phyloP scores from a whole-genome alignment of 352 stramenopile species.

The Phytophthora ramorum region DNA sequence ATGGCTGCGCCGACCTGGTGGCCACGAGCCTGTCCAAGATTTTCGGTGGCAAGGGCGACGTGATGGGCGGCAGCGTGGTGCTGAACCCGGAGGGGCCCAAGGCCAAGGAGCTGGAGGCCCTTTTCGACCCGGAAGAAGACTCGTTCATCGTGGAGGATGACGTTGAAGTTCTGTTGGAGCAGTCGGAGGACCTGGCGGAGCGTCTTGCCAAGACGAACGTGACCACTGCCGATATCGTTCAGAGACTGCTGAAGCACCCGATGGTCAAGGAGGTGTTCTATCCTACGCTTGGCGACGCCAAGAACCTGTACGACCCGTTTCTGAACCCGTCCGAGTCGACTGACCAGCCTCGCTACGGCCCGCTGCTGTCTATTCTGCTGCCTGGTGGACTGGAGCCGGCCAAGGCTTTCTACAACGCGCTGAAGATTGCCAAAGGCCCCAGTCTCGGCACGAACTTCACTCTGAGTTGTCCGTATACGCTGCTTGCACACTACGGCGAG shows the following conservation, averaged over 20 bases:
- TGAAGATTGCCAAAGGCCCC: slow-evolving; percentile 87
- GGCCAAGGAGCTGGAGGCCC: slow-evolving; percentile 51
- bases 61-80: slow-evolving; percentile 93
- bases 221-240: slow-evolving; percentile 70
- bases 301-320: slow-evolving; percentile 75
- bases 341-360: slow-evolving; percentile 71
- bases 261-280: slow-evolving; percentile 91
- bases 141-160: slow-evolving; percentile 74
- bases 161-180: slow-evolving; percentile 50
- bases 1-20: slow-evolving; percentile 84
- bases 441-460: slow-evolving; percentile 96
- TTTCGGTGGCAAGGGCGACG: slow-evolving; percentile 90
- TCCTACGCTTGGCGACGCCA: slow-evolving; percentile 60
- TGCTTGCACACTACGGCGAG: slow-evolving; percentile 94
- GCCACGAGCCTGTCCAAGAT: slow-evolving; percentile 95
- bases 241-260: slow-evolving; percentile 73
- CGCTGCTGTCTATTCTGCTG: slow-evolving; percentile 90
- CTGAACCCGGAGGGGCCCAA: slow-evolving; percentile 72
- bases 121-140: slow-evolving; percentile 48
- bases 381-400: slow-evolving; percentile 68
- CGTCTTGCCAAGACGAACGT: slow-evolving; percentile 85
- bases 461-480: slow-evolving; percentile 92
- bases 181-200: slow-evolving; percentile 73
- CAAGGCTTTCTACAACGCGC: slow-evolving; percentile 89
- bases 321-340: slow-evolving; percentile 24